Conservation (phyloP, 2,329 filamentous ascomycete species). For the Sclerotinia subarctica region DNA sequence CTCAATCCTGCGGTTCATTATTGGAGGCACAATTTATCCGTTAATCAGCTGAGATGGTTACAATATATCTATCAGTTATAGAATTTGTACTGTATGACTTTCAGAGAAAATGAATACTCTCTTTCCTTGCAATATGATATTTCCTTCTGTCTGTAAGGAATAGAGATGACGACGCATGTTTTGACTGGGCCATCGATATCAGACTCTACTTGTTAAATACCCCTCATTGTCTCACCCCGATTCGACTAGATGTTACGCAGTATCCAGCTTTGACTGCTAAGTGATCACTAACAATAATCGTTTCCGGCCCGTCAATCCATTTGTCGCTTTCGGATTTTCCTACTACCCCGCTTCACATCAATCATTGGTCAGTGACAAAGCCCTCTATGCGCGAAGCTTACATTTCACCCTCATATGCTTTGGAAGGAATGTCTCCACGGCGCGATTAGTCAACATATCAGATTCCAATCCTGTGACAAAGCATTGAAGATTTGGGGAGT, state of each 20-base stretch:
- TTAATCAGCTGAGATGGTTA: no score
- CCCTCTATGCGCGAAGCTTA: background rate
- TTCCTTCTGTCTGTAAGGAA: no score
- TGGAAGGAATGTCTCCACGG: background rate
- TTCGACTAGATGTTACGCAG: background rate
- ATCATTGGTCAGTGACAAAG: conserved; percentile 1
- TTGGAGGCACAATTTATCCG: no score
- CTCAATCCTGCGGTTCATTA: background rate
- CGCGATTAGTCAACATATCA: background rate
- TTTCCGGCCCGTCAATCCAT: background rate
- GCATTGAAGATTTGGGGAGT: background rate
- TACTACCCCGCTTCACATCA: background rate
- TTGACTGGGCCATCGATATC: no score
- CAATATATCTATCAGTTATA: no score
- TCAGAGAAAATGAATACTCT: no score
- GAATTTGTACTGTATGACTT: no score
- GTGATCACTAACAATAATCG: background rate
- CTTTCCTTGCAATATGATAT: no score
- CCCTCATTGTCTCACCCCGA: no score
- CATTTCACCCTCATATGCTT: background rate
- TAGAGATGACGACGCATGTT: no score
- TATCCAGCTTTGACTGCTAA: background rate
- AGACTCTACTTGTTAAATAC: no score
- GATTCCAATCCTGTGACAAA: no score
- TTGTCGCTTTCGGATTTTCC: background rate